phyloP scores from a whole-genome alignment of 352 stramenopile genomes.

The Globisporangium paroecandrum region DNA sequence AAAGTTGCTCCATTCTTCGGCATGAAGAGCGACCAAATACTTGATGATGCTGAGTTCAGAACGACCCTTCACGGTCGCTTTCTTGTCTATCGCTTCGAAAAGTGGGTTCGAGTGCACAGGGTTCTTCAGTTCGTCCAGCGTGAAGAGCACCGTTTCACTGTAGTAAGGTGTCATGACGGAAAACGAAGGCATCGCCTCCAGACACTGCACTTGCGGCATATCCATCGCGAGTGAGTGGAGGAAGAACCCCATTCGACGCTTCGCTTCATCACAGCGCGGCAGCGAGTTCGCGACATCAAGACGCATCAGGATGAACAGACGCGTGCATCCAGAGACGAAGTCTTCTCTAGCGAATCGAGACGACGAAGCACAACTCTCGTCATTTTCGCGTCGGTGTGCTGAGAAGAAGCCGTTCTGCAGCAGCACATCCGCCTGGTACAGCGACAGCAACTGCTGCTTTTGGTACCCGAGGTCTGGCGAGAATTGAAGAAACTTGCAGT shows the following conservation, averaged over 20 bases:
- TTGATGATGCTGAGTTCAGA: constrained; percentile 84
- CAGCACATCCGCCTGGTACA: constrained; percentile 66
- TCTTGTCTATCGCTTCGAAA: constrained; percentile 72
- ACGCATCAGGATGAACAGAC: constrained; percentile 77
- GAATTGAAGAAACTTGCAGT: constrained; percentile 57
- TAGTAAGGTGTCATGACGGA: constrained; percentile 89
- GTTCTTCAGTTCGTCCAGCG: constrained; percentile 82
- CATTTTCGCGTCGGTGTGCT: constrained; percentile 28
- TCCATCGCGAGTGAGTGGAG: constrained; percentile 82
- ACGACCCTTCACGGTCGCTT: constrained; percentile 67
- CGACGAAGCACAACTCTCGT: constrained; percentile 28
- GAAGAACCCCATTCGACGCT: constrained; percentile 87
- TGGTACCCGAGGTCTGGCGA: constrained; percentile 62
- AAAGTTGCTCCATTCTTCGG: constrained; percentile 88
- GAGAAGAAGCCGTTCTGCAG: constrained; percentile 55
- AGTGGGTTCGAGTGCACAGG: constrained; percentile 79
- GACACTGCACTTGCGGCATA: constrained; percentile 67
- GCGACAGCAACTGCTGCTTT: constrained; percentile 57
- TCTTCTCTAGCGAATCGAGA: constrained; percentile 53
- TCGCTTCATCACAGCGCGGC: constrained; percentile 77
- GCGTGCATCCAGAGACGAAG: constrained; percentile 73
- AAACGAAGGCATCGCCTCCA: constrained; percentile 86
- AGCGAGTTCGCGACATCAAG: constrained; percentile 66
- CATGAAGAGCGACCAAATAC: constrained; percentile 86
- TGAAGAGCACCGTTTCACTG: constrained; percentile 84